Percentiles rank a stretch among this genome's conserved stretches.
phyloP scores from a whole-genome alignment of 2,329 filamentous ascomycete genomes.

The Neonectria ditissima region DNA sequence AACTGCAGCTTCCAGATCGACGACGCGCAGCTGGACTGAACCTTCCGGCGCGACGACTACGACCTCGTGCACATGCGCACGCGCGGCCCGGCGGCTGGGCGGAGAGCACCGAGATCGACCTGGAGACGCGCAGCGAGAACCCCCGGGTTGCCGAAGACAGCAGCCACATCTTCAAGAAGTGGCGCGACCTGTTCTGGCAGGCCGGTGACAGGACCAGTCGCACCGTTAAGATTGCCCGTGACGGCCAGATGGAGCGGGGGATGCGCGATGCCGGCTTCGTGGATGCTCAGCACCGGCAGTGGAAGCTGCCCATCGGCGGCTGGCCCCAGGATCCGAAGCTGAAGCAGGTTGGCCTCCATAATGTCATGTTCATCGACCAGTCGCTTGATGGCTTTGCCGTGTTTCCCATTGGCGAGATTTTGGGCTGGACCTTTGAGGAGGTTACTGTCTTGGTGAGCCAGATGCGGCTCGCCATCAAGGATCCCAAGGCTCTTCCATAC shows the following conservation, averaged over 20 bases:
- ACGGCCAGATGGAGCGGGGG: slow-evolving; percentile 34
- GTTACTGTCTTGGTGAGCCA: slow-evolving; percentile 37
- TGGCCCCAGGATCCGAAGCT: slow-evolving; percentile 58
- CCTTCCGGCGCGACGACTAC: slow-evolving; percentile 55
- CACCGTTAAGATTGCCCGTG: slow-evolving; percentile 41
- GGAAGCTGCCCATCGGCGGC: slow-evolving; percentile 54
- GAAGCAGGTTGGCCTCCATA: slow-evolving; percentile 55
- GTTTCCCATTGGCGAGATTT: slow-evolving; percentile 42
- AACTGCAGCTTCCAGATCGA: slow-evolving; percentile 52
- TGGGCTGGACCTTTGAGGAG: slow-evolving; percentile 46
- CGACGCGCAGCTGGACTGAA: slow-evolving; percentile 57
- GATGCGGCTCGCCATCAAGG: slow-evolving; percentile 32
- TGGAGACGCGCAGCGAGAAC: slow-evolving; percentile 27
- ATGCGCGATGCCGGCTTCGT: slow-evolving; percentile 50
- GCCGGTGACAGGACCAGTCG: slow-evolving; percentile 43
- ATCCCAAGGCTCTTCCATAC: slow-evolving; percentile 24
- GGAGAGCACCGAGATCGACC: slow-evolving; percentile 41
- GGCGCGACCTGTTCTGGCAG: slow-evolving; percentile 43
- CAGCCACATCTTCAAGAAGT: slow-evolving; percentile 41
- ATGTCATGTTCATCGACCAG: slow-evolving; percentile 43
- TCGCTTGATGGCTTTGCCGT: slow-evolving; percentile 46
- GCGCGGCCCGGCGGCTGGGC: slow-evolving; percentile 55
- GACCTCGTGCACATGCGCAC: slow-evolving; percentile 70
- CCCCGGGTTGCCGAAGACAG: slow-evolving; percentile 24
- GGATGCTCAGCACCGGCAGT: slow-evolving; percentile 46